Conservation (phyloP, 345 rosid species). For the Hypericum androsaemum region DNA sequence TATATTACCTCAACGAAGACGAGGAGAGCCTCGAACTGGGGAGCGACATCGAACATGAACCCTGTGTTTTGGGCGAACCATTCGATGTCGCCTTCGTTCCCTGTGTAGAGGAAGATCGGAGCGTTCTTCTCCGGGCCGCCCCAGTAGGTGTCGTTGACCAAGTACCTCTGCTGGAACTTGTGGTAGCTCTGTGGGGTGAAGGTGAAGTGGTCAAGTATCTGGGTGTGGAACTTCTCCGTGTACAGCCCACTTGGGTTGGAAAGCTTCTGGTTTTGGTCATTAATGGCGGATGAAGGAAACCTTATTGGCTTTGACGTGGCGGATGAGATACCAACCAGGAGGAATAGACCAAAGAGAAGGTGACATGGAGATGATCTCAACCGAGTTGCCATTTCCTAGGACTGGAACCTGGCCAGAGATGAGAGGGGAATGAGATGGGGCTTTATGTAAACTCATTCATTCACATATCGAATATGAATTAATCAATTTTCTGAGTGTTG, state of each 20-base stretch:
- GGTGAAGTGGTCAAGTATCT: constrained; percentile 53
- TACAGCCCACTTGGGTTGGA: constrained; percentile 17
- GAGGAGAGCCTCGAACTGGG: constrained; percentile 42
- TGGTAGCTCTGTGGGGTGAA: constrained; percentile 42
- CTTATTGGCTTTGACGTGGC: background rate
- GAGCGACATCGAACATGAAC: constrained; percentile 46
- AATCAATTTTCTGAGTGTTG: too few relatives aligned
- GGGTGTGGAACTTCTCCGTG: constrained; percentile 39
- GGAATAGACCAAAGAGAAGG: too few relatives aligned
- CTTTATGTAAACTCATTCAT: too few relatives aligned
- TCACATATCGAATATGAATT: too few relatives aligned
- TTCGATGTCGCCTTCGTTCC: constrained; percentile 55
- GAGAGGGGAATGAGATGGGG: too few relatives aligned
- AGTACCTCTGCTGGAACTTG: constrained; percentile 41
- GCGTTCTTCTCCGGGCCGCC: constrained; percentile 33
- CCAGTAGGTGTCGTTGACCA: constrained; percentile 39
- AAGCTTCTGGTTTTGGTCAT: constrained; percentile 13
- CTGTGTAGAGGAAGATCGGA: constrained; percentile 52
- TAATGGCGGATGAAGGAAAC: constrained; percentile 23
- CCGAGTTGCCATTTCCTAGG: too few relatives aligned
- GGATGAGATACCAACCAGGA: too few relatives aligned
- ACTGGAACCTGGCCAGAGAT: too few relatives aligned
- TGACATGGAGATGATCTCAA: too few relatives aligned
- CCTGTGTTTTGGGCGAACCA: constrained; percentile 59
- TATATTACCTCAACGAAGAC: constrained; percentile 47